Percentiles rank a stretch among this genome's conserved stretches.
Evolutionary conservation across 164 flowering plant species (phyloP).

Genomic region (Kalanchoe fedtschenkoi): DNA sequence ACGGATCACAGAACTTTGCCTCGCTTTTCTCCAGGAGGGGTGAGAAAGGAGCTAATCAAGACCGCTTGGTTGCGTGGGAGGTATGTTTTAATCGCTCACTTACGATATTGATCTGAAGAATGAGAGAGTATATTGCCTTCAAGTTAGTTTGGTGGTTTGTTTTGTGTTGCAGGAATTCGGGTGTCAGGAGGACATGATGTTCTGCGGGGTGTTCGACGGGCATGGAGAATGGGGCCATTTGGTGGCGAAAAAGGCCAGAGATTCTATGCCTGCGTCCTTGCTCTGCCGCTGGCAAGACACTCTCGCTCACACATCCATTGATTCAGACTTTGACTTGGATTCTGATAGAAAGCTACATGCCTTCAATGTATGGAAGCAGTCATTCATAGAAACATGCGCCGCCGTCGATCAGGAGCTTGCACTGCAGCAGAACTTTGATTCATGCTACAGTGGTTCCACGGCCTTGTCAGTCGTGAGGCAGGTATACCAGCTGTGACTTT

Average conservation of each 20-base stretch:
- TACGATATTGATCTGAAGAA: too few species aligned
- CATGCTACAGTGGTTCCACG: slow-evolving; percentile 77
- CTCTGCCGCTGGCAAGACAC: slow-evolving; percentile 70
- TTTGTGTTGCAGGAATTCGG: slow-evolving; percentile 60
- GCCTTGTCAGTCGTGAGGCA: slow-evolving; percentile 69
- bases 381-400: slow-evolving; percentile 58
- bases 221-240: slow-evolving; percentile 92
- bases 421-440: slow-evolving; percentile 39
- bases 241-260: slow-evolving; percentile 57
- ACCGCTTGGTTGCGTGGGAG: slow-evolving; percentile 88
- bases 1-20: slow-evolving; percentile 52
- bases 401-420: slow-evolving; percentile 61
- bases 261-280: slow-evolving; percentile 55
- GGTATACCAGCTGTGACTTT: too few species aligned
- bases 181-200: slow-evolving; percentile 68
- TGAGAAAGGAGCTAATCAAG: slow-evolving; percentile 80
- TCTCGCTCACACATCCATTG: slow-evolving; percentile 29
- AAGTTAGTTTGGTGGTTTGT: background rate
- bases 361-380: slow-evolving; percentile 63
- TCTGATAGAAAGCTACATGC: slow-evolving; percentile 22
- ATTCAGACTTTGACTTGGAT: slow-evolving; percentile 24
- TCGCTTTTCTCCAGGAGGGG: slow-evolving; percentile 63
- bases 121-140: too few species aligned
- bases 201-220: slow-evolving; percentile 90
- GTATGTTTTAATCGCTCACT: slow-evolving; percentile 26